Conservation (phyloP, 2,329 filamentous ascomycete species). For the Passalora sequoiae region DNA sequence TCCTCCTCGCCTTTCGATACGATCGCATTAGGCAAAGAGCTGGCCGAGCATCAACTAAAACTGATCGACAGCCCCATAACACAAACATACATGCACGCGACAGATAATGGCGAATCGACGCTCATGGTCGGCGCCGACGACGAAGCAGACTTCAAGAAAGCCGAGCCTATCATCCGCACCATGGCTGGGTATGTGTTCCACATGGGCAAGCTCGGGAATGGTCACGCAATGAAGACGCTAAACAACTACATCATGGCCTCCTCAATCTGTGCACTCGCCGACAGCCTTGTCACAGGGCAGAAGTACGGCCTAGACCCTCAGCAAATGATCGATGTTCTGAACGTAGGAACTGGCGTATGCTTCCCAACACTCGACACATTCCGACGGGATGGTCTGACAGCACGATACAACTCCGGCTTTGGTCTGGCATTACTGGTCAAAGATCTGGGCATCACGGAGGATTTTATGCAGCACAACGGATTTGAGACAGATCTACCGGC, state of each 20-base stretch:
- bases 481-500: slow-evolving; percentile 32
- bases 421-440: slow-evolving; percentile 35
- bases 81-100: slow-evolving; percentile 36
- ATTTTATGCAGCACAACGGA: slow-evolving; percentile 33
- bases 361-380: slow-evolving; percentile 35
- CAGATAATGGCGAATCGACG: slow-evolving; percentile 33
- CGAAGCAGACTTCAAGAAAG: slow-evolving; percentile 27
- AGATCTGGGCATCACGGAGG: slow-evolving; percentile 35
- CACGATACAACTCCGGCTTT: slow-evolving; percentile 32
- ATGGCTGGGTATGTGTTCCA: slow-evolving; percentile 36
- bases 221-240: slow-evolving; percentile 37
- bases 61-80: slow-evolving; percentile 37
- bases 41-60: slow-evolving; percentile 29
- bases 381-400: slow-evolving; percentile 26
- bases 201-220: slow-evolving; percentile 34
- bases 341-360: slow-evolving; percentile 39
- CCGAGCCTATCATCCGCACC: slow-evolving; percentile 31
- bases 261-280: slow-evolving; percentile 32
- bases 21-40: slow-evolving; percentile 30
- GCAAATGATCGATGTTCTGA: slow-evolving; percentile 40
- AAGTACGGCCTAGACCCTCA: slow-evolving; percentile 36
- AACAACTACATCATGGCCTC: slow-evolving; percentile 37
- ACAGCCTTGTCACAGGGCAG: slow-evolving; percentile 33
- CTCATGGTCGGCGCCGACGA: slow-evolving; percentile 35
- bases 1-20: slow-evolving; percentile 36